phyloP scores from a whole-genome alignment of 1,284 basidiomycete species.

The Cystobasidium slooffiae region DNA sequence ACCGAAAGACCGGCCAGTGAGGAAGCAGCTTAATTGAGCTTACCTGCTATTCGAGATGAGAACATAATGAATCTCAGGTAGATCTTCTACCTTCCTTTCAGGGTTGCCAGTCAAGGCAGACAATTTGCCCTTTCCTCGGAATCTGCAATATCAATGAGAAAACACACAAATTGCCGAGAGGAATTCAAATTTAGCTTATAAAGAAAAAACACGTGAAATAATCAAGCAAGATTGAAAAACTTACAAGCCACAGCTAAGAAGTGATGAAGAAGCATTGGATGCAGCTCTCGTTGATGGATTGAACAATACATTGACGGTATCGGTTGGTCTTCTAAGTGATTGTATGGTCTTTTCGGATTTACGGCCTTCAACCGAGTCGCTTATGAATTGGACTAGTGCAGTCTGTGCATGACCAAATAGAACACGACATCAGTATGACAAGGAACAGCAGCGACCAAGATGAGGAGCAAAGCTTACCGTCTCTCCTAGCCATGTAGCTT shows the following conservation, averaged over 20 bases:
- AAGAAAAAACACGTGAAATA: too few relatives aligned
- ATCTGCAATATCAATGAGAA: background rate
- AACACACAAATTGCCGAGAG: background rate
- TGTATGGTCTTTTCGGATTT: conserved; percentile 14
- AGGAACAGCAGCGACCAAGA: too few relatives aligned
- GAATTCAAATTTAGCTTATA: background rate
- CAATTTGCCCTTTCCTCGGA: background rate
- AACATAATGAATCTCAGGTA: conserved; percentile 31
- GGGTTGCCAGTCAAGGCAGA: background rate
- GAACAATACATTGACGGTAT: conserved; percentile 31
- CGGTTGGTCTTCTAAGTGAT: background rate
- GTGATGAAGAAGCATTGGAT: background rate
- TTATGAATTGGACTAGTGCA: conserved; percentile 16
- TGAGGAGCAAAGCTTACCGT: too few relatives aligned
- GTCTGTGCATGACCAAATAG: conserved; percentile 1
- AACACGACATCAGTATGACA: background rate
- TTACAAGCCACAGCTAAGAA: background rate
- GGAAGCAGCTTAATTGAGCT: background rate
- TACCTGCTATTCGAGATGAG: background rate
- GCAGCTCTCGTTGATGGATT: conserved; percentile 14
- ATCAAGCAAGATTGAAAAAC: background rate
- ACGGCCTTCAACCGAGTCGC: conserved; percentile 4
- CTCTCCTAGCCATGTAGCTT: conserved; percentile 29
- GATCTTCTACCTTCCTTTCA: background rate
- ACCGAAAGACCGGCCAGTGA: background rate